Base-by-base conservation (phyloP, 1,284 basidiomycete species). In the Quambalaria eucalypti region DNA sequence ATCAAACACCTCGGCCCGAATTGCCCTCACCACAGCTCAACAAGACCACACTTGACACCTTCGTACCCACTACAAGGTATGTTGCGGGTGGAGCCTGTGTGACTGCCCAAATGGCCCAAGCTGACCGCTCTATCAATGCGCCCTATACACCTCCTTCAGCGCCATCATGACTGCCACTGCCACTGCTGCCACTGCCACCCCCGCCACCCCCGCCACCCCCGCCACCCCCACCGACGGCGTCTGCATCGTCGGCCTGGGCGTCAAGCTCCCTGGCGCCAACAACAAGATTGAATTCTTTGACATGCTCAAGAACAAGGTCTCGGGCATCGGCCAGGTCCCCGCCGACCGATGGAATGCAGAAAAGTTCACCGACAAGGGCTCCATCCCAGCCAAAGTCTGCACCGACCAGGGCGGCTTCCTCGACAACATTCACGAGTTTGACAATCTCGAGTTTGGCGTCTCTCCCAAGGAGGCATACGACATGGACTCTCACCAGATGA, bases 301-400 rank as follows among this genome's bases (percentile, higher is more conserved):
- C 36, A 39, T 39, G 36, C 36, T 39, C 36, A 39, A 39, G 36
- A 39, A 39, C 36, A 39, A 39, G 36, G 16, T 16, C 16, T 16
- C 16, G 16, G 36, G 36, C 36, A 16, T 39, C 48, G 51, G 33
- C 54, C 58, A 29, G 14, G 38, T 31, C 8, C 59, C 64, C 5
- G 39, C 21, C 23, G 59, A 48, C 47, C 55, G 59, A 47, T 64
- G 64, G 48, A 66, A 66, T 36, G 56, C 64, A 16, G 61, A 68
- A 39, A 64, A 61, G 28, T 56, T n/a, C n/a, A n/a, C 60, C 16
- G 57, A 65, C 50, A 58, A 40, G 8, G 57, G 57, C 19, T 52
- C 52, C 52, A 38, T 58, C n/a, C 30, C 59, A 51, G 12, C 53
- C 50, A 16, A 62, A 29, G 54, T 38, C 52, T 14, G 51, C 52